Conservation (phyloP, 345 rosid species). For the Gynandropsis gynandra region DNA sequence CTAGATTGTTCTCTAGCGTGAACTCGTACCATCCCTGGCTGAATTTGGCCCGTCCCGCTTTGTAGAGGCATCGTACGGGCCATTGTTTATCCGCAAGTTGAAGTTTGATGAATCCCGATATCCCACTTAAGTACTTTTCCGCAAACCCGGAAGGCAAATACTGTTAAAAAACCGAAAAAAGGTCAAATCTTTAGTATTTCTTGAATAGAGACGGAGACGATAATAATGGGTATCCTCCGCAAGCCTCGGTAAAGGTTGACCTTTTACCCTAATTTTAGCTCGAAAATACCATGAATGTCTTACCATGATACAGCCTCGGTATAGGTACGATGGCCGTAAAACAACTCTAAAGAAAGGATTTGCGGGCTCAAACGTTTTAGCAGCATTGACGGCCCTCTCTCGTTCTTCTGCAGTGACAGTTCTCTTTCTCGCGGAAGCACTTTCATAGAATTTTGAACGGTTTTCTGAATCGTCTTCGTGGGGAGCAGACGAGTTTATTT, state of each 20-base stretch:
- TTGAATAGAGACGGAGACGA: constrained; percentile 1
- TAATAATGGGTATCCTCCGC: neutral
- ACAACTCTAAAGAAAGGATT: constrained; percentile 85
- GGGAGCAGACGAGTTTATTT: constrained; percentile 32
- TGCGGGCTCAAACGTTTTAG: constrained; percentile 69
- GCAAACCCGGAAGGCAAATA: constrained; percentile 85
- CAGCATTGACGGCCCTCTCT: constrained; percentile 63
- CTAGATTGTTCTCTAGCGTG: constrained; percentile 67
- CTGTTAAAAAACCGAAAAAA: constrained; percentile 33
- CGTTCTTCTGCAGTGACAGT: constrained; percentile 76
- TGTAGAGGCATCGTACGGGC: constrained; percentile 85
- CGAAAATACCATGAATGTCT: constrained; percentile 18
- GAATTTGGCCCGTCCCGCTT: constrained; percentile 77
- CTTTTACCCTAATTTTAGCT: neutral
- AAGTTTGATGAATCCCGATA: constrained; percentile 74
- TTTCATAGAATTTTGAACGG: constrained; percentile 57
- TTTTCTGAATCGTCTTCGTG: constrained; percentile 42
- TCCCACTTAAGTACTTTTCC: constrained; percentile 69
- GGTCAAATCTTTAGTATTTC: neutral
- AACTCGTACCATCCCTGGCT: constrained; percentile 95
- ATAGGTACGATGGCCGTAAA: constrained; percentile 73
- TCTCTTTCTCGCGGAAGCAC: constrained; percentile 75
- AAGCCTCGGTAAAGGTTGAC: neutral
- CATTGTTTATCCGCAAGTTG: constrained; percentile 72
- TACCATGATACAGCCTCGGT: constrained; percentile 83